These are phyloP conservation scores for Russula vinacea DNA, from an alignment of 768 basidiomycete genomes.

Conservation along the genomic window DNA sequence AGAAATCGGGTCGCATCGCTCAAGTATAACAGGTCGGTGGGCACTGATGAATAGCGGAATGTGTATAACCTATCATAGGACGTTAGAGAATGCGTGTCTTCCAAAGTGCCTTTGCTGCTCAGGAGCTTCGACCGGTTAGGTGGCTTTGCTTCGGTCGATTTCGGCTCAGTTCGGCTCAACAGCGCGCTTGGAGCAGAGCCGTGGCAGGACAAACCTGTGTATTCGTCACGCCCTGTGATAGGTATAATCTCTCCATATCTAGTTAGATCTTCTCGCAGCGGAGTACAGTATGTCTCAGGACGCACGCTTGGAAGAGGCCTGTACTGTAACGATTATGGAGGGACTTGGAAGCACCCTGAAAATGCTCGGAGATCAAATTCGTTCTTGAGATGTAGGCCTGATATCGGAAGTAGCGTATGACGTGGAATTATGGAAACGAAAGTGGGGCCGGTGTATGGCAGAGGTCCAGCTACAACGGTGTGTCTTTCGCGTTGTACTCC, in stretches of 20 bases:
- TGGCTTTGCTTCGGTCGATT: too few relatives aligned
- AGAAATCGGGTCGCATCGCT: background rate
- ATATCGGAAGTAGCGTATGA: background rate
- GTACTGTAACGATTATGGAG: background rate
- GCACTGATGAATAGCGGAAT: background rate
- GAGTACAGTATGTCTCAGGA: too few relatives aligned
- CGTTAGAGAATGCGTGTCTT: background rate
- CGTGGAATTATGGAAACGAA: background rate
- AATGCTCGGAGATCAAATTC: background rate
- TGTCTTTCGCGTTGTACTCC: too few relatives aligned
- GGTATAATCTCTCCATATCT: background rate
- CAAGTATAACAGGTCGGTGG: background rate
- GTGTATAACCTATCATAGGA: background rate
- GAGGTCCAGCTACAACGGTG: background rate
- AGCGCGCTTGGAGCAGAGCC: too few relatives aligned
- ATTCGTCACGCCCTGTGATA: background rate
- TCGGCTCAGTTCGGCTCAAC: too few relatives aligned
- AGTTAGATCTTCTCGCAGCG: background rate
- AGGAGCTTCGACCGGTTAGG: too few relatives aligned
- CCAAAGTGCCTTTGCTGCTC: too few relatives aligned
- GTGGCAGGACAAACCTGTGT: background rate
- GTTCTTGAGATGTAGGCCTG: background rate
- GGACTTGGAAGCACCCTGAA: background rate
- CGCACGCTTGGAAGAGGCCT: background rate
- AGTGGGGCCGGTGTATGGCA: background rate